These are phyloP conservation scores for Bryum argenteum DNA, from an alignment of 225 moss, liverwort and hornwort species.

Conservation along the genomic window DNA sequence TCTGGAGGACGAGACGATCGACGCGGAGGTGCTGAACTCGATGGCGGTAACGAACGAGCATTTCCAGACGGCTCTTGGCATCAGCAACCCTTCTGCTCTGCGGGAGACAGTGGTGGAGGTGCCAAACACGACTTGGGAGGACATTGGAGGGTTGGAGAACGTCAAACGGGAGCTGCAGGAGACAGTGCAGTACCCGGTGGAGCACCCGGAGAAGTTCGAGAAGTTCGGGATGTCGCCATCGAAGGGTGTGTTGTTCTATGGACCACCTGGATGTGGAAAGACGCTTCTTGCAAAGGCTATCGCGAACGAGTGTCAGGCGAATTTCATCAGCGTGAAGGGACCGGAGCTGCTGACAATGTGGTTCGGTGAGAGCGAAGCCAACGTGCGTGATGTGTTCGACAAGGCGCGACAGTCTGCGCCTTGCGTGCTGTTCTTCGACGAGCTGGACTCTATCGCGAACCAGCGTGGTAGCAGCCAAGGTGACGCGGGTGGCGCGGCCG, in stretches of 20 bases:
- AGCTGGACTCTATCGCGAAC: constrained; percentile 92
- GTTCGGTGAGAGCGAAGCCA: constrained; percentile 98
- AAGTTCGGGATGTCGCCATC: constrained; percentile 99
- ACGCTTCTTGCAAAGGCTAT: constrained; percentile 94
- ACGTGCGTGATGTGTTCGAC: constrained; percentile 90
- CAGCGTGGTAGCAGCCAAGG: constrained; percentile 96
- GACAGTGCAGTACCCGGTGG: constrained; percentile 98
- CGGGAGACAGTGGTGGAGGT: constrained; percentile 97
- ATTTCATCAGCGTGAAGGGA: constrained; percentile 97
- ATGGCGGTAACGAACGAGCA: constrained; percentile 97
- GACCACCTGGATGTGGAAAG: constrained; percentile 94
- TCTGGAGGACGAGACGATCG: constrained; percentile 92
- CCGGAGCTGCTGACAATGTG: constrained; percentile 97
- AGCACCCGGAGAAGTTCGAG: constrained; percentile 99
- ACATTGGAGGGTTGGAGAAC: constrained; percentile 87
- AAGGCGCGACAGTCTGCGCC: constrained; percentile 98
- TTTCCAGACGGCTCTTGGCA: constrained; percentile 91
- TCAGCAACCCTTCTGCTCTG: constrained; percentile 95
- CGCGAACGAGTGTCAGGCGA: constrained; percentile 91
- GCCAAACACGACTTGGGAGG: constrained; percentile 89
- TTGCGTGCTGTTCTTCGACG: constrained; percentile 95
- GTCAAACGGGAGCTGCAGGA: constrained; percentile 98
- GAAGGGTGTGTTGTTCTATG: constrained; percentile 95
- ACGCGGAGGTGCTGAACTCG: constrained; percentile 91
- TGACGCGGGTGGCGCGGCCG: constrained; percentile 92